A percentile compares a stretch with the other conserved stretches of the same genome.
Conservation (phyloP, 164 flowering plant species). For the Macadamia tetraphylla region DNA sequence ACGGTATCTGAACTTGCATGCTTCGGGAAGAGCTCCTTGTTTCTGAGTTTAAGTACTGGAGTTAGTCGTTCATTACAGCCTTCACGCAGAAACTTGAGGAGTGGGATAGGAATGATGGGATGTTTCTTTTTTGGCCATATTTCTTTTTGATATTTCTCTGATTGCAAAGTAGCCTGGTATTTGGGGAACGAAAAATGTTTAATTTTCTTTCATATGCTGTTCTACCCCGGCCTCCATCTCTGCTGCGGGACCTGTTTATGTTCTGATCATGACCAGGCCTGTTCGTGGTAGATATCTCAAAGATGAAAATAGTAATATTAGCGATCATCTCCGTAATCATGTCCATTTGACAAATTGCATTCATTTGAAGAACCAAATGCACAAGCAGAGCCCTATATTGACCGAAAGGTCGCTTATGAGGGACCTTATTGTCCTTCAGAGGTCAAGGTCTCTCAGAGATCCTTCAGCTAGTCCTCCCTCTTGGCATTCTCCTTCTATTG, state of each 20-base stretch:
- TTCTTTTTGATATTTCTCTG: not conserved
- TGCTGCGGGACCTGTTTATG: slow-evolving; percentile 15
- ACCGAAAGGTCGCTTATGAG: slow-evolving; percentile 75
- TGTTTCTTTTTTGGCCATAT: not conserved
- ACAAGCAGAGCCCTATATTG: slow-evolving; percentile 67
- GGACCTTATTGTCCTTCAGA: slow-evolving; percentile 83
- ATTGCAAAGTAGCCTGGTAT: slow-evolving; percentile 13
- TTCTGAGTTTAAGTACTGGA: not conserved
- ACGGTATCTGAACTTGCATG: not conserved
- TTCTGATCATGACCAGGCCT: slow-evolving; percentile 74
- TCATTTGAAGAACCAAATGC: slow-evolving; percentile 97
- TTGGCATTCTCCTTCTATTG: slow-evolving; percentile 70
- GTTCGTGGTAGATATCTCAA: slow-evolving; percentile 64
- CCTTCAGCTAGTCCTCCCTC: slow-evolving; percentile 89
- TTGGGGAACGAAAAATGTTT: slow-evolving; percentile 17
- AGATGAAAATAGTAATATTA: slow-evolving; percentile 74
- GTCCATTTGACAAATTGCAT: slow-evolving; percentile 92
- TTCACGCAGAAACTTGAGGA: not conserved
- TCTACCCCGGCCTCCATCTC: slow-evolving; percentile 11
- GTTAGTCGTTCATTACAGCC: not conserved
- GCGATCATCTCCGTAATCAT: slow-evolving; percentile 87
- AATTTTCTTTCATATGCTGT: slow-evolving; percentile 15
- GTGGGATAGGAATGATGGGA: slow-evolving; percentile 1
- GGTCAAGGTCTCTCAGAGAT: slow-evolving; percentile 86
- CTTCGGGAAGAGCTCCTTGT: not conserved